A percentile compares a stretch with the other conserved stretches of the same genome.
Evolutionary conservation across 2,329 filamentous ascomycete genomes (phyloP).

Genomic region (Xylaria sp.): DNA sequence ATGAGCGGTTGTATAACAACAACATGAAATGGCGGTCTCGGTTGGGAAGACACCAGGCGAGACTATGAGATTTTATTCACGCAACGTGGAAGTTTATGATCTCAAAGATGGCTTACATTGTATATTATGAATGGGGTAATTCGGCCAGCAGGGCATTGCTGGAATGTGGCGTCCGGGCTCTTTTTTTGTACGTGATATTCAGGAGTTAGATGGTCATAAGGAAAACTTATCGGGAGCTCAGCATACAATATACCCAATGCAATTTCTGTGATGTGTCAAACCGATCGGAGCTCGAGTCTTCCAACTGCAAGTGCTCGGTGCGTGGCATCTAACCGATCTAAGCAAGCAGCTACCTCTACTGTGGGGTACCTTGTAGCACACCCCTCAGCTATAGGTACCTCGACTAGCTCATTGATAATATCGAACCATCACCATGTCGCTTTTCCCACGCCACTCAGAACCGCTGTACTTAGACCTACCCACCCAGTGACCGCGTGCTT

Average conservation of each 20-base stretch:
- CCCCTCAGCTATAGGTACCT: background rate
- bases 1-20: slow-evolving; percentile 1
- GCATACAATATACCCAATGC: slow-evolving; percentile 51
- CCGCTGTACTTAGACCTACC: background rate
- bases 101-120: slow-evolving; percentile 34
- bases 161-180: slow-evolving; percentile 27
- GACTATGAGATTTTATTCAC: background rate
- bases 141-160: slow-evolving; percentile 4
- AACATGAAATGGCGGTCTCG: background rate
- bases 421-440: slow-evolving; percentile 14
- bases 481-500: background rate
- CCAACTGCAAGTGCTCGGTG: background rate
- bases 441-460: slow-evolving; percentile 22
- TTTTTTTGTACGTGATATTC: slow-evolving; percentile 42
- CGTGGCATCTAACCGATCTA: background rate
- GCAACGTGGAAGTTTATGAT: slow-evolving; percentile 22
- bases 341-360: background rate
- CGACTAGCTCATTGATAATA: background rate
- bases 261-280: slow-evolving; percentile 48
- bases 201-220: slow-evolving; percentile 47
- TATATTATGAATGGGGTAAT: slow-evolving; percentile 34
- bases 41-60: slow-evolving; percentile 2
- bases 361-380: background rate
- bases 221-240: slow-evolving; percentile 43
- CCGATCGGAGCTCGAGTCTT: background rate